phyloP scores from a whole-genome alignment of 306 rosid species.

The Vigna hirtella region DNA sequence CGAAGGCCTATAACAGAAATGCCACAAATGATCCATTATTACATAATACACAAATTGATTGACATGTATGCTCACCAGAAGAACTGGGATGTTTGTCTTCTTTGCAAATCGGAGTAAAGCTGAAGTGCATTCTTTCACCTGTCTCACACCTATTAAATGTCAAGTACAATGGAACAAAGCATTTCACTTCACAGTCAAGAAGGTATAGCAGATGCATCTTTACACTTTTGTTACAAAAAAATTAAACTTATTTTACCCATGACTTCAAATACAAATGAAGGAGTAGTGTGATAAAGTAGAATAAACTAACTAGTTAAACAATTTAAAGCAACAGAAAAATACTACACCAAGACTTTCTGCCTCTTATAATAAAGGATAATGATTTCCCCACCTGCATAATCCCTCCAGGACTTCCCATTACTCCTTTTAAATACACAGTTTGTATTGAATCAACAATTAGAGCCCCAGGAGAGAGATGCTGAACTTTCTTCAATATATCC shows the following conservation, averaged over 20 bases:
- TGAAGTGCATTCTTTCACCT: slow-evolving; percentile 94
- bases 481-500: slow-evolving; percentile 88
- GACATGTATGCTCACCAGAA: slow-evolving; percentile 68
- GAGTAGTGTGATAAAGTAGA: not conserved
- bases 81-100: slow-evolving; percentile 78
- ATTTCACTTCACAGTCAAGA: slow-evolving; percentile 34
- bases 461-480: slow-evolving; percentile 72
- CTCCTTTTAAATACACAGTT: slow-evolving; percentile 86
- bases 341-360: not conserved
- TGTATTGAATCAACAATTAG: slow-evolving; percentile 89
- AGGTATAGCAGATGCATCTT: slow-evolving; percentile 25
- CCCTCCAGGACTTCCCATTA: slow-evolving; percentile 92
- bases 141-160: slow-evolving; percentile 45
- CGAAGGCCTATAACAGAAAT: slow-evolving; percentile 17
- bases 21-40: slow-evolving; percentile 22
- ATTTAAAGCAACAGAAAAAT: slow-evolving; percentile 24
- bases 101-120: slow-evolving; percentile 86
- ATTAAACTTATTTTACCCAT: not conserved
- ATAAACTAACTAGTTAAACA: slow-evolving; percentile 21
- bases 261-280: slow-evolving; percentile 5
- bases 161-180: slow-evolving; percentile 27
- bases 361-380: not conserved
- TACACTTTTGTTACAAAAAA: slow-evolving; percentile 11
- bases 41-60: slow-evolving; percentile 4
- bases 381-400: slow-evolving; percentile 64